phyloP scores from a whole-genome alignment of 208 protist species.

The Acanthamoeba polyphaga region DNA sequence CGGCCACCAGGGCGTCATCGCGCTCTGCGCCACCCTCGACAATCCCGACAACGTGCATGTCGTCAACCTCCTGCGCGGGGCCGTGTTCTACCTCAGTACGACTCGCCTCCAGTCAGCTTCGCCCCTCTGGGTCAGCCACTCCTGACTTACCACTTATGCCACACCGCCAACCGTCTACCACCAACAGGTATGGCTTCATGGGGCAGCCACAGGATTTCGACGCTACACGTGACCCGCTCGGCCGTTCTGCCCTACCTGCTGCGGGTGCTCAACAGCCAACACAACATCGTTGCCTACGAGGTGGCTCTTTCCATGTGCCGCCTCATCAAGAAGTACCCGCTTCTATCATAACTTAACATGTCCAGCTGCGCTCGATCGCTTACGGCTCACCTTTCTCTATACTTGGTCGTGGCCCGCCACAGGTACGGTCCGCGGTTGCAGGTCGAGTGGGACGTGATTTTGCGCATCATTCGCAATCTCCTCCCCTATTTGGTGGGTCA shows the following conservation, averaged over 20 bases:
- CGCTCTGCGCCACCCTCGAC: slow-evolving; percentile 73
- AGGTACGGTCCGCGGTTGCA: slow-evolving; percentile 65
- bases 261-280: slow-evolving; percentile 61
- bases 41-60: slow-evolving; percentile 68
- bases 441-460: slow-evolving; percentile 80
- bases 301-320: slow-evolving; percentile 78
- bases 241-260: slow-evolving; percentile 68
- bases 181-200: slow-evolving; percentile 60
- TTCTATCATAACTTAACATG: not conserved
- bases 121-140: not conserved
- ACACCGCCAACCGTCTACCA: not conserved
- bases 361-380: too few species aligned
- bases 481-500: slow-evolving; percentile 14
- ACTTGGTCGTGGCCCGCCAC: not conserved
- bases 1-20: slow-evolving; percentile 76
- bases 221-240: slow-evolving; percentile 16
- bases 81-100: slow-evolving; percentile 82
- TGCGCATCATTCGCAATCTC: slow-evolving; percentile 75
- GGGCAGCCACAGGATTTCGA: slow-evolving; percentile 57
- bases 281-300: slow-evolving; percentile 83
- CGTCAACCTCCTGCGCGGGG: slow-evolving; percentile 79
- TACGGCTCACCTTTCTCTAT: not conserved
- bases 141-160: not conserved
- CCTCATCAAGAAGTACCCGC: slow-evolving; percentile 78
- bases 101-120: slow-evolving; percentile 18